These are phyloP conservation scores for Cyclotella sp. DNA, from an alignment of 108 stramenopile genomes.

Conservation along the genomic window DNA sequence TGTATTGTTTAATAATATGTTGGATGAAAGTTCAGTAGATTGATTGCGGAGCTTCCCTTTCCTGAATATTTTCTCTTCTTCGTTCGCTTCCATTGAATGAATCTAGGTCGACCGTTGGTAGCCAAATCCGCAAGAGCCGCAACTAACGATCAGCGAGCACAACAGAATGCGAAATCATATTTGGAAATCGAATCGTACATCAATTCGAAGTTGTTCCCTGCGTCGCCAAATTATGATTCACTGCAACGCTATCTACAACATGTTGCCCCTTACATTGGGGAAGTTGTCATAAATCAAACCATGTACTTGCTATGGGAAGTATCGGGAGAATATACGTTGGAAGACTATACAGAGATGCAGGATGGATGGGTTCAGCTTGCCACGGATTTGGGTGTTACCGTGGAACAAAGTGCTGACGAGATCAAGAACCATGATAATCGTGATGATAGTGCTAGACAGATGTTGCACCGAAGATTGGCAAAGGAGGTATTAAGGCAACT, in stretches of 20 bases:
- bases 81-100: not conserved
- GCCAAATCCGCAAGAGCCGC: conserved; percentile 37
- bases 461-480: conserved; percentile 29
- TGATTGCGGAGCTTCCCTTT: no score
- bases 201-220: conserved; percentile 30
- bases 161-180: conserved; percentile 38
- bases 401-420: not conserved
- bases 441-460: conserved; percentile 2
- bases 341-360: conserved; percentile 50
- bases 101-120: conserved; percentile 13
- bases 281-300: conserved; percentile 21
- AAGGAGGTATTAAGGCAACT: conserved; percentile 40
- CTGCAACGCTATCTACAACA: conserved; percentile 1
- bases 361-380: conserved; percentile 43
- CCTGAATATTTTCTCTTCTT: no score
- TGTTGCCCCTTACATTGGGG: conserved; percentile 47
- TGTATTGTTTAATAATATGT: not conserved
- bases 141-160: conserved; percentile 18
- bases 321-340: conserved; percentile 39
- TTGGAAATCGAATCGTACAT: conserved; percentile 43
- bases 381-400: conserved; percentile 24
- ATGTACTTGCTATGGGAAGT: conserved; percentile 40
- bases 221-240: not conserved
- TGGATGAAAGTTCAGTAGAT: not conserved
- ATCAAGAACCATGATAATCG: not conserved